Evolutionary conservation across 2,329 filamentous ascomycete species (phyloP).

Genomic region (Mycogone perniciosa): DNA sequence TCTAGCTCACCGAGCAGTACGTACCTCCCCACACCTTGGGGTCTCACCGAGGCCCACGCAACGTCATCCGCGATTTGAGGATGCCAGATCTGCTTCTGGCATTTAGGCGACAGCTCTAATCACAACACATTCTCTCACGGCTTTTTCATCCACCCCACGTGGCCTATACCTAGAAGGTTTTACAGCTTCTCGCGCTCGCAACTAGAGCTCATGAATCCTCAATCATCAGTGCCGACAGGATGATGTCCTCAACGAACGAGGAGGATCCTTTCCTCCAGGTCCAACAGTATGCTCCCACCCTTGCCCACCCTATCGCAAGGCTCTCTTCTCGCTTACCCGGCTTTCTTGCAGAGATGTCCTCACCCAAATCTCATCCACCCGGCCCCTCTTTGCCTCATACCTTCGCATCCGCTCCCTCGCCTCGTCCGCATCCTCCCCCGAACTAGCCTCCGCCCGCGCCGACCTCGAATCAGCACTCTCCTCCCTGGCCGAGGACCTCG

Average conservation of each 20-base stretch:
- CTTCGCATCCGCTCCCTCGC: slow-evolving; percentile 87
- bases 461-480: slow-evolving; percentile 62
- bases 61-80: slow-evolving; percentile 11
- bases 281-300: slow-evolving; percentile 48
- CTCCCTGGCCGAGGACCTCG: slow-evolving; percentile 73
- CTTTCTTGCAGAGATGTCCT: slow-evolving; percentile 68
- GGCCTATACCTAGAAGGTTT: too few species aligned
- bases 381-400: slow-evolving; percentile 89
- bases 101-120: background rate
- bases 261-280: slow-evolving; percentile 68
- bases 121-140: background rate
- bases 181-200: background rate
- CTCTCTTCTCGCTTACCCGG: slow-evolving; percentile 4
- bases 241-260: slow-evolving; percentile 63
- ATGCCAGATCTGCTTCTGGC: background rate
- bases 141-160: background rate
- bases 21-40: slow-evolving; percentile 10
- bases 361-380: slow-evolving; percentile 69
- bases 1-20: slow-evolving; percentile 9
- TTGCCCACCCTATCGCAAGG: background rate
- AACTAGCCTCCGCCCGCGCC: slow-evolving; percentile 70
- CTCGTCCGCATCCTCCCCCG: slow-evolving; percentile 65
- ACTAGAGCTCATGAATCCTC: slow-evolving; percentile 18
- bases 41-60: slow-evolving; percentile 5
- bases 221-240: slow-evolving; percentile 29